These are phyloP conservation scores for Lithohypha guttulata DNA, from an alignment of 2,329 filamentous ascomycete genomes.

Conservation along the genomic window DNA sequence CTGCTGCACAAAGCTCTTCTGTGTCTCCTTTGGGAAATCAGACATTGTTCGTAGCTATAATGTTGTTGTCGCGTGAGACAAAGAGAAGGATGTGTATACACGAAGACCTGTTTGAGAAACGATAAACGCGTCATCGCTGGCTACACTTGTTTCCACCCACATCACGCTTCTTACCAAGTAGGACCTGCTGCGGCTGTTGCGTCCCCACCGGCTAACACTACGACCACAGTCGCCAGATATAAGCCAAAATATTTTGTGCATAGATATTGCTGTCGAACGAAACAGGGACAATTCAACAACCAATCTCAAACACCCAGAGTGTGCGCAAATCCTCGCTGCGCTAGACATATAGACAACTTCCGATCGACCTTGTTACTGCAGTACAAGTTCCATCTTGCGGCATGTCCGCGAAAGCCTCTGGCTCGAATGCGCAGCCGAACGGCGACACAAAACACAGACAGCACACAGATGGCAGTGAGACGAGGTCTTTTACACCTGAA, in stretches of 20 bases:
- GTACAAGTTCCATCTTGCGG: no score
- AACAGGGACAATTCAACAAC: no score
- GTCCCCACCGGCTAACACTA: no score
- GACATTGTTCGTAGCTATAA: background rate
- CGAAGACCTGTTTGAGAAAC: no score
- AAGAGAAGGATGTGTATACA: no score
- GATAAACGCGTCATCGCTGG: background rate
- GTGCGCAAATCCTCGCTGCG: no score
- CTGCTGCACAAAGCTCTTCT: slow-evolving; percentile 15
- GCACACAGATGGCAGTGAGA: slow-evolving; percentile 41
- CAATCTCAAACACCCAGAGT: no score
- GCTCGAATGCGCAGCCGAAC: slow-evolving; percentile 31
- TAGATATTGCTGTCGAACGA: no score
- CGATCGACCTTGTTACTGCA: no score
- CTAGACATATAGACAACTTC: no score
- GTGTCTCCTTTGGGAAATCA: slow-evolving; percentile 14
- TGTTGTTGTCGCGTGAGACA: background rate
- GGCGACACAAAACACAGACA: slow-evolving; percentile 35
- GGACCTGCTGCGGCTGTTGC: no score
- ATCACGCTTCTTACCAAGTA: background rate
- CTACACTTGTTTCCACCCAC: background rate
- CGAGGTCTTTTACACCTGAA: slow-evolving; percentile 64
- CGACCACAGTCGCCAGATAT: slow-evolving; percentile 6
- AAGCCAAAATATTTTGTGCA: background rate
- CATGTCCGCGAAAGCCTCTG: slow-evolving; percentile 36